Conservation (phyloP, 2,329 filamentous ascomycete species). For the Hysterium pulicare region DNA sequence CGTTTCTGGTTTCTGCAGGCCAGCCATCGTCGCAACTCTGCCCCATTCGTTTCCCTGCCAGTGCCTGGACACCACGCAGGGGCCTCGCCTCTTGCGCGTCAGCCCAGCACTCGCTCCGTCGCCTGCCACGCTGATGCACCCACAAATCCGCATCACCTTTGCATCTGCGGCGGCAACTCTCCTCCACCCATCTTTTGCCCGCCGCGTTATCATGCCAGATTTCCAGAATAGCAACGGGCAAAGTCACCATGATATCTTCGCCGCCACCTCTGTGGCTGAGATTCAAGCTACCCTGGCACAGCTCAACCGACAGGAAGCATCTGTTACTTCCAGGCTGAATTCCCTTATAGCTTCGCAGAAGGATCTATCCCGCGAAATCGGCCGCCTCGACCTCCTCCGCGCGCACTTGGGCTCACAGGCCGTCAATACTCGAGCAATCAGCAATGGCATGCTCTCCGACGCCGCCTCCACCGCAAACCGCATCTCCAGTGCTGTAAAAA, state of each 20-base stretch:
- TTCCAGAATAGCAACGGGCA: no score
- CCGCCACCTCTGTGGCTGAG: conserved; percentile 71
- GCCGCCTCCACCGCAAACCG: conserved; percentile 82
- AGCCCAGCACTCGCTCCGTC: background rate
- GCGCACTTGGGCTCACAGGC: conserved; percentile 85
- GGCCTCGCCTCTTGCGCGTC: background rate
- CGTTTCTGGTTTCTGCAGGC: no score
- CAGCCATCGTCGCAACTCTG: no score
- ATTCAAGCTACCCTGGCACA: conserved; percentile 73
- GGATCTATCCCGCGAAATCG: conserved; percentile 81
- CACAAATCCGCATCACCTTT: background rate
- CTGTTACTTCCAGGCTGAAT: conserved; percentile 71
- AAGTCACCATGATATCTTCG: conserved; percentile 45
- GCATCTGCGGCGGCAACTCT: background rate
- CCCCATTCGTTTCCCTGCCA: background rate
- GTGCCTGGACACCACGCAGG: background rate
- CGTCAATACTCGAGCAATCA: conserved; percentile 76
- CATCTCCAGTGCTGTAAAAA: conserved; percentile 81
- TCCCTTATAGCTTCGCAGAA: conserved; percentile 77
- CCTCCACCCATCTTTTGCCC: background rate
- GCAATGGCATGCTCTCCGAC: conserved; percentile 84
- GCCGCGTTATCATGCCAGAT: no score
- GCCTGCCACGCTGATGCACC: background rate
- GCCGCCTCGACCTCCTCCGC: conserved; percentile 82
- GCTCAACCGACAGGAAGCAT: conserved; percentile 72